These are phyloP conservation scores for Dittrichia graveolens DNA, from an alignment of 129 eudicot genomes.

Conservation along the genomic window DNA sequence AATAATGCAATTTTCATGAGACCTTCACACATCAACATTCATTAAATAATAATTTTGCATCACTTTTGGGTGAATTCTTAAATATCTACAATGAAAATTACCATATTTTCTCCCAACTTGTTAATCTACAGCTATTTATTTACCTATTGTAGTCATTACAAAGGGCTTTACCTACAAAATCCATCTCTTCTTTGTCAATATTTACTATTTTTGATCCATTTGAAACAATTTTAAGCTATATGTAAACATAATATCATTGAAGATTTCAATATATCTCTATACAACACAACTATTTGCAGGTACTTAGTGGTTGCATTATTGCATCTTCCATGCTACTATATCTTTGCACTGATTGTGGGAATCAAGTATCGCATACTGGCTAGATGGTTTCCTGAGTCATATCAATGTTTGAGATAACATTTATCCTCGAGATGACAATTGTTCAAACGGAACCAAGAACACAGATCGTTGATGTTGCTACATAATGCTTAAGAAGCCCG, in stretches of 20 bases:
- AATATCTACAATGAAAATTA: neutral
- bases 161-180: neutral
- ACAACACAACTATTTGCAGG: constrained; percentile 21
- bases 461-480: neutral
- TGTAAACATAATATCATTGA: neutral
- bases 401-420: constrained; percentile 41
- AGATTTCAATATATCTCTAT: neutral
- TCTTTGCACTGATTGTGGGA: constrained; percentile 50
- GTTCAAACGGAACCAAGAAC: constrained; percentile 19
- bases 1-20: neutral
- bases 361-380: constrained; percentile 50
- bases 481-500: constrained; percentile 19
- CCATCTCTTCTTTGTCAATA: neutral
- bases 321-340: constrained; percentile 74
- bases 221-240: neutral
- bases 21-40: too few species aligned
- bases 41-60: too few species aligned
- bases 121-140: neutral
- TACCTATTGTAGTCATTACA: neutral
- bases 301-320: constrained; percentile 55
- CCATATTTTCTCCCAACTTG: neutral
- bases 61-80: neutral
- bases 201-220: neutral
- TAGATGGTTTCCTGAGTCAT: constrained; percentile 69
- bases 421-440: constrained; percentile 16